Evolutionary conservation across 352 stramenopile genomes (phyloP).

Genomic region (Globisporangium splendens): DNA sequence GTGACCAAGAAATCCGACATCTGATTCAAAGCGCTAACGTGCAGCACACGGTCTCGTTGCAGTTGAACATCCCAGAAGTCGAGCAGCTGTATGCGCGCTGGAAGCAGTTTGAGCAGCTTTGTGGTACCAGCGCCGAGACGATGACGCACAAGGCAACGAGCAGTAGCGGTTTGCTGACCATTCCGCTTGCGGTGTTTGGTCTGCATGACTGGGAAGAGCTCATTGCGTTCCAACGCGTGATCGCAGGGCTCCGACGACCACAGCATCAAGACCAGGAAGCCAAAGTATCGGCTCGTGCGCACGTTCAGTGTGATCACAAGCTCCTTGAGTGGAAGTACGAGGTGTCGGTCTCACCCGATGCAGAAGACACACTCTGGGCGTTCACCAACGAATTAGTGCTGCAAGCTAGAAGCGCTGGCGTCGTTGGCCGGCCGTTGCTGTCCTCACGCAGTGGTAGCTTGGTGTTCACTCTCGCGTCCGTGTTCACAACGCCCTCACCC

Average conservation of each 20-base stretch:
- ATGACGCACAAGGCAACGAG: background rate
- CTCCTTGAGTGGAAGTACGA: conserved; percentile 30
- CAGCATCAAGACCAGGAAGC: conserved; percentile 15
- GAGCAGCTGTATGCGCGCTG: background rate
- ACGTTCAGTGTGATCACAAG: conserved; percentile 18
- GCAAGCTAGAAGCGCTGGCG: conserved; percentile 40
- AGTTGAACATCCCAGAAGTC: conserved; percentile 2
- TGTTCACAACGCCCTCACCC: conserved; percentile 12
- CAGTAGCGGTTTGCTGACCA: background rate
- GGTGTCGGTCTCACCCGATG: conserved; percentile 23
- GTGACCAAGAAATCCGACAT: conserved; percentile 13
- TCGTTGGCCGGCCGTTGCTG: conserved; percentile 27
- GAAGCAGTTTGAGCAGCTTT: conserved; percentile 6
- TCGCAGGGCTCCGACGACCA: conserved; percentile 30
- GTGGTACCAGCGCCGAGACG: background rate
- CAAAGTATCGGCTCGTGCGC: conserved; percentile 16
- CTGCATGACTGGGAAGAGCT: conserved; percentile 45
- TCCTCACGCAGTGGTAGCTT: conserved; percentile 9
- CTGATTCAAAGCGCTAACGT: conserved; percentile 9
- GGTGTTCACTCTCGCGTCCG: conserved; percentile 16
- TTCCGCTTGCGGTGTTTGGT: conserved; percentile 46
- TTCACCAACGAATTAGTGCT: conserved; percentile 42
- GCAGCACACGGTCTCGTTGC: conserved; percentile 11
- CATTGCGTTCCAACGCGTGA: conserved; percentile 38
- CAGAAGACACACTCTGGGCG: conserved; percentile 40